phyloP scores from a whole-genome alignment of 805 yeast genomes.

The Limtongia smithiae region DNA sequence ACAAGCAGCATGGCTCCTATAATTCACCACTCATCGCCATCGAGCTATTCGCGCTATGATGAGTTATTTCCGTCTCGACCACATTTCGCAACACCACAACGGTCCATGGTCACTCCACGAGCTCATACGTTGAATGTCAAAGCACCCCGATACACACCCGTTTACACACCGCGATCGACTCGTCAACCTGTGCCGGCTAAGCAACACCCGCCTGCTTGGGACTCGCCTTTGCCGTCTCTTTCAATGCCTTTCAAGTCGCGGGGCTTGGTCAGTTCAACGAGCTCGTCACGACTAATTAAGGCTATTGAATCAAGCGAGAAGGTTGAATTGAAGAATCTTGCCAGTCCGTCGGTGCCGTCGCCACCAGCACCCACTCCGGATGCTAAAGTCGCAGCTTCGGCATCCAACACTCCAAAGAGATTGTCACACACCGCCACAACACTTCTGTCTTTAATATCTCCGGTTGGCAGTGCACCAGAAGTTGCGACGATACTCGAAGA shows the following conservation, averaged over 20 bases:
- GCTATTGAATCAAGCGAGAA: not conserved
- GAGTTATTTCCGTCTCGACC: conserved; percentile 23
- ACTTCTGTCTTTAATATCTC: conserved; percentile 45
- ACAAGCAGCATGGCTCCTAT: conserved; percentile 27
- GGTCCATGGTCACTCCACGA: conserved; percentile 5
- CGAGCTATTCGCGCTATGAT: conserved; percentile 16
- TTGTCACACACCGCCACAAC: conserved; percentile 51
- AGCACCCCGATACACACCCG: conserved; percentile 28
- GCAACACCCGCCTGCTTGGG: not conserved
- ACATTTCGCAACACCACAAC: conserved; percentile 14
- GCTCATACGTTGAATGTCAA: conserved; percentile 8
- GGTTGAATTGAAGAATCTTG: not conserved
- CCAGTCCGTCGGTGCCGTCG: not conserved
- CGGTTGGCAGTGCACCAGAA: conserved; percentile 30
- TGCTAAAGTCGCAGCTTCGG: not conserved
- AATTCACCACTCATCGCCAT: no score
- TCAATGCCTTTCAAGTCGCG: conserved; percentile 38
- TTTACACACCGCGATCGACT: conserved; percentile 24
- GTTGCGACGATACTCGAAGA: conserved; percentile 19
- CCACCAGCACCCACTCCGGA: not conserved
- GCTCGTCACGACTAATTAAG: conserved; percentile 6
- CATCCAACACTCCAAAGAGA: conserved; percentile 21
- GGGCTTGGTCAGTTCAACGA: conserved; percentile 29
- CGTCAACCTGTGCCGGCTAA: not conserved
- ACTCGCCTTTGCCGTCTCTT: conserved; percentile 15